Conservation (phyloP, 441 rosid genomes). For the Pelargonium myrrhifolium region DNA sequence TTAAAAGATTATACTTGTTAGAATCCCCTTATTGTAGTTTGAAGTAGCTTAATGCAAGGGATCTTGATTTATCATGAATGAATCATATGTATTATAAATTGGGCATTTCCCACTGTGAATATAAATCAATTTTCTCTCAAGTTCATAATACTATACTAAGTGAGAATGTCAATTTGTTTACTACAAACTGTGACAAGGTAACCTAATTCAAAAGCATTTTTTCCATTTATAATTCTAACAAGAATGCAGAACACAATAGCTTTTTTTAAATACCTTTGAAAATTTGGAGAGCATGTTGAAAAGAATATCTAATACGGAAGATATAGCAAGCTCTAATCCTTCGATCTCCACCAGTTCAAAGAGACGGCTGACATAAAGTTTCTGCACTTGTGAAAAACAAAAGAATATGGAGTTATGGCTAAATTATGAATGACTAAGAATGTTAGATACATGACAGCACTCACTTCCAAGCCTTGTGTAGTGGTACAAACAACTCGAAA, state of each 20-base stretch:
- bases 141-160: neutral
- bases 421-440: slow-evolving; percentile 13
- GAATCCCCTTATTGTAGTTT: too few relatives aligned
- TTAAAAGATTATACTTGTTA: too few relatives aligned
- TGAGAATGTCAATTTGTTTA: too few relatives aligned
- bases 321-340: slow-evolving; percentile 75
- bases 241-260: slow-evolving; percentile 12
- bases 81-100: too few relatives aligned
- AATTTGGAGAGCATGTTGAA: slow-evolving; percentile 48
- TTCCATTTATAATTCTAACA: slow-evolving; percentile 7
- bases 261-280: slow-evolving; percentile 44
- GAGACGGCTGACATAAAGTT: slow-evolving; percentile 56
- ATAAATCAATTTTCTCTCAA: neutral
- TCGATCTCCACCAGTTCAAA: slow-evolving; percentile 68
- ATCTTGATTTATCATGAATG: too few relatives aligned
- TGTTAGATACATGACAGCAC: slow-evolving; percentile 22
- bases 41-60: too few relatives aligned
- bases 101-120: too few relatives aligned
- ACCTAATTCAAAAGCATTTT: neutral
- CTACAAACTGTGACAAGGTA: neutral
- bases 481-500: slow-evolving; percentile 72
- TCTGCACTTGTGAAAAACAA: slow-evolving; percentile 39
- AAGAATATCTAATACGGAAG: slow-evolving; percentile 63
- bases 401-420: neutral
- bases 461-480: slow-evolving; percentile 72